Evolutionary conservation across 1,284 basidiomycete species (phyloP), one percentile per base, ranked within the genome.

Genomic region (Trichosporon sp.): DNA sequence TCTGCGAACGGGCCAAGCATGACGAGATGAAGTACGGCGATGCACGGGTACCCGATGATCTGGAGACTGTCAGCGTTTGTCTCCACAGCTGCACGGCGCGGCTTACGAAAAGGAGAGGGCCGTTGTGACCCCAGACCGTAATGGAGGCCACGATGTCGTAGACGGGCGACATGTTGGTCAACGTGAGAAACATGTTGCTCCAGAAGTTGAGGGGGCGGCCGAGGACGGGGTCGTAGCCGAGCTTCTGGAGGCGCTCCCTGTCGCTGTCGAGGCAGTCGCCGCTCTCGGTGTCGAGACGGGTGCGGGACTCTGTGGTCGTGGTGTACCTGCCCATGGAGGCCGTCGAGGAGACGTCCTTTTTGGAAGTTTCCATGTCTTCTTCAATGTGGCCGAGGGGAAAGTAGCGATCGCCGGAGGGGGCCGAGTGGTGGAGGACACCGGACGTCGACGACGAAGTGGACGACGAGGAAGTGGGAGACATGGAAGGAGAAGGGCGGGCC

Each of bases 1-100:
- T 66, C 65, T 6, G 38, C 13, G 58, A 66, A 66, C 6, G 42
- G 38, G 3, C 65, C 65, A 3, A 66, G 38, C 35, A 66, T 42
- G 29, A 31, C 2, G 15, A 66, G 12, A 42, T 66, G 65, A 18
- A 66, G 65, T 1, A 66, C 3, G 3, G 12, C 34, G 42, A 47
- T 58, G 21, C 11, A 47, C 4, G 65, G 65, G 42, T 62, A 66
- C 3, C 38, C 65, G 31, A 66, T 56, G 23, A 66, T 23, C 65
- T 66, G 13, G 1, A n/a, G n/a, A n/a, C n/a, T 9, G 42, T 44
- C 18, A 44, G 42, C 42, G n/a, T 23, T 6, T 34, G 12, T 44
- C 18, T 44, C 5, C 42, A 44, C 42, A 12, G 13, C 38, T 42
- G 13, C 23, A 21, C 1, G 42, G 18, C 12, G 18, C 4, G 9